Base-by-base conservation (phyloP, 2,329 filamentous ascomycete genomes). In the Xylariomycetidae sp. region DNA sequence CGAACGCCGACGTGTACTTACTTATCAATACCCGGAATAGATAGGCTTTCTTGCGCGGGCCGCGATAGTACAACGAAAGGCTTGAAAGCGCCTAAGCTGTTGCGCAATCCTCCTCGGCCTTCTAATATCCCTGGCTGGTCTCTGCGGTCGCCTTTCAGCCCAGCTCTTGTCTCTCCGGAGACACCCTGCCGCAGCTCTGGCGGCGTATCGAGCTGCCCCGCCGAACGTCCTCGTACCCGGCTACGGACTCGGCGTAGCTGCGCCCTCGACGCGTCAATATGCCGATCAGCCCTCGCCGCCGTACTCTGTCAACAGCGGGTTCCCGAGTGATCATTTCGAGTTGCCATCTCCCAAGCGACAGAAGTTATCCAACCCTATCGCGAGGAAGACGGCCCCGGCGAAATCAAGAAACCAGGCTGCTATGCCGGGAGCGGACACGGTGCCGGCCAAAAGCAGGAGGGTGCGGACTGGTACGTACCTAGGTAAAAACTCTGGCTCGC, bases 371-470 rank as follows among this genome's bases (percentile, higher is more conserved):
- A 29, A 25, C 15, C 35, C 33, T 33, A 16, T 33, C 29, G 28
- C 38, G 17, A 42, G 45, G 33, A 38, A 33, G 13, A 39, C 41
- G 22, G 31, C 17, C 22, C 15, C 42, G 20, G 29, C 22, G 16
- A 38, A 45, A 27, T 23, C 38, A 12, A 23, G 26, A 18, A 49
- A 41, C 38, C 37, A 43, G 31, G 37, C 43, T 33, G 45, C 46
- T 48, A 48, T 50, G 42, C 40, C 39, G 27, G 38, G 43, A 22
- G 32, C 45, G 15, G 48, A 50, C 16, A 44, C 41, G 12, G 45
- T 50, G 6, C 53, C 54, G 17, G 61, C 54, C 42, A 90, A 89
- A 58, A 80, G 87, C n/a, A 90, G 83, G 62, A 74, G 89, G 44
- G 88, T 94, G 13, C 80, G 90, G 29, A 96, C 89, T n/a, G n/a